These are phyloP conservation scores for Fusarium sulawesiense DNA, from an alignment of 2,329 filamentous ascomycete genomes.

Conservation along the genomic window DNA sequence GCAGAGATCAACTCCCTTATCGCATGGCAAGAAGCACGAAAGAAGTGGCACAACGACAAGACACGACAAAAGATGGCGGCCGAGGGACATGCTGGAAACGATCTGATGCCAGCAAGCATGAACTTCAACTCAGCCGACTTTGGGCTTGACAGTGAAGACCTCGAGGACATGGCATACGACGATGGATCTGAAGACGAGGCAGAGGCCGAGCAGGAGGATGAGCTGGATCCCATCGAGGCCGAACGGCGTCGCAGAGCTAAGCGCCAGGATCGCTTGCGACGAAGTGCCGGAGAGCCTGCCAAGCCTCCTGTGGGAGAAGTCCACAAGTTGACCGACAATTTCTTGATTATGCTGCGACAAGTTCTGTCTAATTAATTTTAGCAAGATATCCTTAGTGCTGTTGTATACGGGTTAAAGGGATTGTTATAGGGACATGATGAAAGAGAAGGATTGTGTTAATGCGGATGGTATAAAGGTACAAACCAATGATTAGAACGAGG, in stretches of 20 bases:
- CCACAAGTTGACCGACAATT: slow-evolving; percentile 81
- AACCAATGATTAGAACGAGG: background rate
- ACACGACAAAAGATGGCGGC: slow-evolving; percentile 99
- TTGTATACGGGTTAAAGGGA: background rate
- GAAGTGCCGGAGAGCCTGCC: slow-evolving; percentile 83
- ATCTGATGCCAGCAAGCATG: slow-evolving; percentile 64
- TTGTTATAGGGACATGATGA: background rate
- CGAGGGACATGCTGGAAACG: slow-evolving; percentile 66
- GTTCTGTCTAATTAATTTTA: slow-evolving; percentile 76
- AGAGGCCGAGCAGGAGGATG: slow-evolving; percentile 80
- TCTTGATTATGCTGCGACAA: slow-evolving; percentile 82
- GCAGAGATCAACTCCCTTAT: slow-evolving; percentile 87
- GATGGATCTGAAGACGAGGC: slow-evolving; percentile 74
- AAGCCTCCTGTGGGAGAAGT: slow-evolving; percentile 86
- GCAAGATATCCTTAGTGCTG: slow-evolving; percentile 29
- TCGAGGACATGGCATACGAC: slow-evolving; percentile 86
- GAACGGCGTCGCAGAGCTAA: slow-evolving; percentile 83
- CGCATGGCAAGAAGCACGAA: slow-evolving; percentile 92
- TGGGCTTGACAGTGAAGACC: slow-evolving; percentile 85
- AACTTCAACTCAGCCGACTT: slow-evolving; percentile 86
- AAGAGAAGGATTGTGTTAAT: slow-evolving; percentile 15
- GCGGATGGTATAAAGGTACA: slow-evolving; percentile 8
- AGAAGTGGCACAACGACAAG: slow-evolving; percentile 99
- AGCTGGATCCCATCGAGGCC: slow-evolving; percentile 86
- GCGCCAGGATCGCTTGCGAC: slow-evolving; percentile 81